Evolutionary conservation across 106 monocot genomes (phyloP).

Genomic region (Gastrodia elata): DNA sequence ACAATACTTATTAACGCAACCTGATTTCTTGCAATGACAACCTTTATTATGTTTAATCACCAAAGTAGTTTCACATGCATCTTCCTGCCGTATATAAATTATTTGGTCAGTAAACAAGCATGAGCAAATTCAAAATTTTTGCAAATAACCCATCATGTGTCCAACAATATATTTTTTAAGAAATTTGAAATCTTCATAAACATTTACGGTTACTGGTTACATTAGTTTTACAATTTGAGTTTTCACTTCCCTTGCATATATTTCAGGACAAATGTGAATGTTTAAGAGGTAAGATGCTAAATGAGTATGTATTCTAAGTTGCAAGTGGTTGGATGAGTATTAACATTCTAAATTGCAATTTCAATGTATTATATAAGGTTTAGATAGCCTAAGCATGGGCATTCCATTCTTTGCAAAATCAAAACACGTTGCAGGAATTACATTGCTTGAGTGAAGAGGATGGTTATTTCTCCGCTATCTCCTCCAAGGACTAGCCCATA

Average conservation of each 20-base stretch:
- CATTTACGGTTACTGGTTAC: not conserved
- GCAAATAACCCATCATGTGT: not conserved
- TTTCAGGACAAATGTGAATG: not conserved
- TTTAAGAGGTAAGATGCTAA: not conserved
- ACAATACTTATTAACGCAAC: slow-evolving; percentile 93
- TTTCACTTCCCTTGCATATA: not conserved
- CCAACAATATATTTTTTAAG: not conserved
- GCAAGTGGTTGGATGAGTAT: too few species aligned
- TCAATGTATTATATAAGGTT: too few species aligned
- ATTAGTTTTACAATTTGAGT: not conserved
- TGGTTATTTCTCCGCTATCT: too few species aligned
- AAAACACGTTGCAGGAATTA: too few species aligned
- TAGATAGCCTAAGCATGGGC: too few species aligned
- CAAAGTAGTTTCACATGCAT: slow-evolving; percentile 44
- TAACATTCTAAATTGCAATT: too few species aligned
- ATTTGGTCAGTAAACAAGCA: not conserved
- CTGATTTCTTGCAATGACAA: slow-evolving; percentile 90
- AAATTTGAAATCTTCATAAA: not conserved
- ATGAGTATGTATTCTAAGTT: too few species aligned
- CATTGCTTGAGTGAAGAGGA: too few species aligned
- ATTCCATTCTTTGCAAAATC: too few species aligned
- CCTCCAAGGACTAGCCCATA: too few species aligned
- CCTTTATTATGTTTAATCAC: slow-evolving; percentile 87
- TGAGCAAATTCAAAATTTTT: not conserved
- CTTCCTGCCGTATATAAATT: slow-evolving; percentile 40